A percentile compares a stretch with the other conserved stretches of the same genome.
Conservation (phyloP, 306 rosid genomes). For the Canavalia ensiformis region DNA sequence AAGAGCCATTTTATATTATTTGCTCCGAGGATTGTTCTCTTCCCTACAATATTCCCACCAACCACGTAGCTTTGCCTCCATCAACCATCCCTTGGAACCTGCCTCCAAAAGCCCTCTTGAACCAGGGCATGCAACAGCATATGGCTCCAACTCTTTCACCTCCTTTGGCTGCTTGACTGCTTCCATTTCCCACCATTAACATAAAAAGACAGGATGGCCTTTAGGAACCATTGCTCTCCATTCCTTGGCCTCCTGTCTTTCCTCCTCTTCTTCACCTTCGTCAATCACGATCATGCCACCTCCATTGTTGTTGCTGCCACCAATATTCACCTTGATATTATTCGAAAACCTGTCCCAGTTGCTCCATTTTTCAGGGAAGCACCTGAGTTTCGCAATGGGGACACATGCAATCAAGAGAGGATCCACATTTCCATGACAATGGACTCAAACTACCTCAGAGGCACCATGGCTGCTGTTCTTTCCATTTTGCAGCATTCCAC, state of each 20-base stretch:
- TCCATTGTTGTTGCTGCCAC: conserved; percentile 25
- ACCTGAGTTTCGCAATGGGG: conserved; percentile 72
- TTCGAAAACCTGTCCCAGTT: conserved; percentile 58
- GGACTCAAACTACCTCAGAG: conserved; percentile 85
- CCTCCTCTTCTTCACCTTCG: neutral
- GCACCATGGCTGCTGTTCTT: conserved; percentile 84
- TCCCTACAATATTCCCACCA: conserved; percentile 67
- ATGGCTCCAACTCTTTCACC: conserved; percentile 65
- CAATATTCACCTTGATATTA: conserved; percentile 58
- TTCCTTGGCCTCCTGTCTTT: conserved; percentile 68
- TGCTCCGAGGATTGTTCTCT: conserved; percentile 73
- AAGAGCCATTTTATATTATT: neutral
- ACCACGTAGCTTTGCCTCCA: conserved; percentile 31
- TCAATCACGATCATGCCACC: neutral
- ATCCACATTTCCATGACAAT: conserved; percentile 87
- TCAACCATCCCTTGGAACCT: conserved; percentile 52
- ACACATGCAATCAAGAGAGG: conserved; percentile 57
- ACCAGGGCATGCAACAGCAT: conserved; percentile 45
- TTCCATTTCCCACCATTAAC: conserved; percentile 39
- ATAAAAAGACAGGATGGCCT: conserved; percentile 82
- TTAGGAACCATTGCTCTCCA: conserved; percentile 31
- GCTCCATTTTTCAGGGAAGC: conserved; percentile 76
- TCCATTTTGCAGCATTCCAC: conserved; percentile 80
- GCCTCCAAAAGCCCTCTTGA: conserved; percentile 36
- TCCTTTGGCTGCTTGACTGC: conserved; percentile 38